phyloP scores from a whole-genome alignment of 352 stramenopile genomes.

The Pythium brassicae region DNA sequence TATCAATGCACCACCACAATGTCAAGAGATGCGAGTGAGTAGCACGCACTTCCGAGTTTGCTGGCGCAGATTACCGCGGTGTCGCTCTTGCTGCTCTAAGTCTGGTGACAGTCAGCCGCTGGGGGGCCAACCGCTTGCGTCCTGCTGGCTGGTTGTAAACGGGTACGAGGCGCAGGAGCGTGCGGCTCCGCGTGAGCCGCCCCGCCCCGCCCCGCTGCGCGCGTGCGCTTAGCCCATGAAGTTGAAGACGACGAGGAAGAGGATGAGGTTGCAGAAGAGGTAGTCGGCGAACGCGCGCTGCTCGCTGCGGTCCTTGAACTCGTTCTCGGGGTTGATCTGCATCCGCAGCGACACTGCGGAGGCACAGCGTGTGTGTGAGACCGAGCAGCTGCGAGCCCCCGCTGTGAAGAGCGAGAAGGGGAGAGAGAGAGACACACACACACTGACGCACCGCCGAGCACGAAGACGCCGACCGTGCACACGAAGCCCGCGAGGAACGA shows the following conservation, averaged over 20 bases:
- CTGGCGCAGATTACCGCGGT: too few relatives aligned
- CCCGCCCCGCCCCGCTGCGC: not conserved
- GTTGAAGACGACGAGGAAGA: slow-evolving; percentile 92
- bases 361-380: not conserved
- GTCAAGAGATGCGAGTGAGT: too few relatives aligned
- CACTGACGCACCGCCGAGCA: slow-evolving; percentile 65
- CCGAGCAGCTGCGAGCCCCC: not conserved
- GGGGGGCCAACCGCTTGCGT: too few relatives aligned
- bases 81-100: too few relatives aligned
- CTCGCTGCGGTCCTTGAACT: slow-evolving; percentile 76
- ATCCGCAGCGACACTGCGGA: slow-evolving; percentile 81
- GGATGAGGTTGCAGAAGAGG: slow-evolving; percentile 90
- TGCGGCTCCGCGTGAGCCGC: too few relatives aligned
- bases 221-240: slow-evolving; percentile 83
- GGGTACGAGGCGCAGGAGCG: too few relatives aligned
- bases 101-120: too few relatives aligned
- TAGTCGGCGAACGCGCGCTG: slow-evolving; percentile 90
- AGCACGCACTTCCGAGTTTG: too few relatives aligned
- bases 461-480: slow-evolving; percentile 88
- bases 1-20: too few relatives aligned
- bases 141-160: too few relatives aligned
- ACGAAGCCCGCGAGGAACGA: slow-evolving; percentile 90
- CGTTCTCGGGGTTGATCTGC: slow-evolving; percentile 87
- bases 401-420: not conserved
- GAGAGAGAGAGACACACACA: not conserved